Evolutionary conservation across 2,329 filamentous ascomycete genomes (phyloP).

Genomic region (Fusarium luffae): DNA sequence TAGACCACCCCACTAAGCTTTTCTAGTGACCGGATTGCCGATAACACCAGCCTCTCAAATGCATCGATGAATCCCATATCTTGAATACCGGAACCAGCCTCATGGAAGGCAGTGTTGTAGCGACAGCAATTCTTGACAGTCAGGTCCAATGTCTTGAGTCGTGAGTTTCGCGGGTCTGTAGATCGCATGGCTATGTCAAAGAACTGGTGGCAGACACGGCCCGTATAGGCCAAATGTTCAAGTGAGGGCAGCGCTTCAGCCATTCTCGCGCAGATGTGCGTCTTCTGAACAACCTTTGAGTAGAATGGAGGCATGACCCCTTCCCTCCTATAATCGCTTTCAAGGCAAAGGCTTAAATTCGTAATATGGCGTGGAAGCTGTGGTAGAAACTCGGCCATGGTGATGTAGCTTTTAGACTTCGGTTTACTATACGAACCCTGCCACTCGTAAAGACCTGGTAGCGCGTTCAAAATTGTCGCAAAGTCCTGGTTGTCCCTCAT

Average conservation of each 20-base stretch:
- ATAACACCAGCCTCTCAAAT: constrained; percentile 75
- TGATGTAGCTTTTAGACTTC: constrained; percentile 78
- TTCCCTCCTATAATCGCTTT: constrained; percentile 77
- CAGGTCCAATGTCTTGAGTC: constrained; percentile 74
- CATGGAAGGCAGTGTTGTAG: constrained; percentile 64
- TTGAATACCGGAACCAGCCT: constrained; percentile 75
- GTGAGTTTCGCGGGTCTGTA: constrained; percentile 60
- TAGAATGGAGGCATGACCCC: constrained; percentile 69
- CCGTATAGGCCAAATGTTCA: constrained; percentile 77
- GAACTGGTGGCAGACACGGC: constrained; percentile 75
- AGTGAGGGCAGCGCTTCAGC: constrained; percentile 70
- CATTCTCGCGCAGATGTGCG: constrained; percentile 74
- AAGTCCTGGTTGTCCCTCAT: constrained; percentile 74
- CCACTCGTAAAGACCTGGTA: constrained; percentile 74
- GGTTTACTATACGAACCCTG: constrained; percentile 75
- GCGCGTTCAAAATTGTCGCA: constrained; percentile 66
- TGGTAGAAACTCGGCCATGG: constrained; percentile 72
- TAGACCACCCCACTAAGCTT: constrained; percentile 69
- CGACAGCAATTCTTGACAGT: constrained; percentile 81
- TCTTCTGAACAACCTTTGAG: constrained; percentile 66
- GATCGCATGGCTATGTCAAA: constrained; percentile 68
- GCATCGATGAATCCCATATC: constrained; percentile 77
- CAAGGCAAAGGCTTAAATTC: constrained; percentile 74
- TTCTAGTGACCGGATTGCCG: constrained; percentile 69
- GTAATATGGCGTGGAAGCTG: constrained; percentile 67